phyloP scores from a whole-genome alignment of 768 basidiomycete species.

The Podaxis sp. region DNA sequence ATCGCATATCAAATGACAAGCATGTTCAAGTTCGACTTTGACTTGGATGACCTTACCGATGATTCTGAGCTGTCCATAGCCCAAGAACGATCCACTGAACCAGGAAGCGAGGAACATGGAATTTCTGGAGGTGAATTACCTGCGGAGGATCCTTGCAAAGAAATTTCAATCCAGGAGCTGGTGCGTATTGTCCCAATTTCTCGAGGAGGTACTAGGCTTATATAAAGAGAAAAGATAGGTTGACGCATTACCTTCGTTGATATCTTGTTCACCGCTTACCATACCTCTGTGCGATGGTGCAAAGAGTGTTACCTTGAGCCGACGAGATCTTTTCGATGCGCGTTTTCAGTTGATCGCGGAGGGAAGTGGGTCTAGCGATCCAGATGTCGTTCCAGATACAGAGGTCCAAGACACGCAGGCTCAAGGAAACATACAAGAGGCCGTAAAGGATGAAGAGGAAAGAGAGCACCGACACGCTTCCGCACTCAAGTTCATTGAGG shows the following conservation, averaged over 20 bases:
- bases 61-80: conserved; percentile 9
- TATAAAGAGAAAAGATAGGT: conserved; percentile 45
- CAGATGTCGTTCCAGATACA: conserved; percentile 15
- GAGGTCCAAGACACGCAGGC: not conserved
- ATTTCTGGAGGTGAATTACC: conserved; percentile 9
- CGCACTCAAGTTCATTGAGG: conserved; percentile 67
- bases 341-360: conserved; percentile 89
- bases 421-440: conserved; percentile 9
- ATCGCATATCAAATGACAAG: not conserved
- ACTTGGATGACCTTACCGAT: conserved; percentile 43
- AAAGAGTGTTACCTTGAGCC: conserved; percentile 46
- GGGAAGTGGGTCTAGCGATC: conserved; percentile 28
- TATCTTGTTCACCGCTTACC: conserved; percentile 78
- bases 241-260: conserved; percentile 60
- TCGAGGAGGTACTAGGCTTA: conserved; percentile 8
- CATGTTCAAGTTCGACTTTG: conserved; percentile 76
- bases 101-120: not conserved
- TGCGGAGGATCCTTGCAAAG: conserved; percentile 25
- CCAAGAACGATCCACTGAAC: conserved; percentile 1
- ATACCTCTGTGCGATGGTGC: conserved; percentile 43
- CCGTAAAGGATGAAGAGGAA: conserved; percentile 5
- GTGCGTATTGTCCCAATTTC: conserved; percentile 28
- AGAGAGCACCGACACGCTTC: conserved; percentile 22
- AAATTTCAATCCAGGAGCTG: conserved; percentile 33
- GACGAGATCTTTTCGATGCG: conserved; percentile 92